Conservation (phyloP, 2,329 filamentous ascomycete genomes). For the Lasiodiplodia gonubiensis region DNA sequence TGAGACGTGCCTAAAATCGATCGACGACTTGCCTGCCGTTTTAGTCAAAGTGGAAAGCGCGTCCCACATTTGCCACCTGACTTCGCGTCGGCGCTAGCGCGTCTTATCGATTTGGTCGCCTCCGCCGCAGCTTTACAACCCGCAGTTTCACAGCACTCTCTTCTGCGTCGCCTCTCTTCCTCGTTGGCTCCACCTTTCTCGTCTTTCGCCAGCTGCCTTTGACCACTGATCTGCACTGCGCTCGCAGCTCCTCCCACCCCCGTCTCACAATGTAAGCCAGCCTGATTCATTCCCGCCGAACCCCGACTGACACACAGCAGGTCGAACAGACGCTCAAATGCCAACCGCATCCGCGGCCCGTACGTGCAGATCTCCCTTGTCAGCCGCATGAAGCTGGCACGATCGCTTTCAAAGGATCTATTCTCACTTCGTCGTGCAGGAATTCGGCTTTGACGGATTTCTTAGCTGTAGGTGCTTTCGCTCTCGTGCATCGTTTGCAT, state of each 20-base stretch:
- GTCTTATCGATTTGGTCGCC: conserved; percentile 15
- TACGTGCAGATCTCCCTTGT: conserved; percentile 40
- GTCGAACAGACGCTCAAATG: conserved; percentile 36
- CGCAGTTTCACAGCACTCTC: conserved; percentile 12
- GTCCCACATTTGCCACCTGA: conserved; percentile 28
- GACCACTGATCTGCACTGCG: neutral
- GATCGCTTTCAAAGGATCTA: neutral
- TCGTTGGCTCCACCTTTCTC: neutral
- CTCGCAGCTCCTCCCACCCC: neutral
- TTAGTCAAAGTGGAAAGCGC: conserved; percentile 1
- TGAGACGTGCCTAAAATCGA: neutral
- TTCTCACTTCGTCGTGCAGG: neutral
- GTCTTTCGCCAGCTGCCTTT: neutral
- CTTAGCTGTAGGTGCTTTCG: conserved; percentile 58
- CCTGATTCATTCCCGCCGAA: neutral
- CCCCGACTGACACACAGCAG: conserved; percentile 30
- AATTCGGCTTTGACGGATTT: conserved; percentile 73
- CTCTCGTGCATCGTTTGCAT: neutral
- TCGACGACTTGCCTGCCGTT: neutral
- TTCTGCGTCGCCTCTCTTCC: neutral
- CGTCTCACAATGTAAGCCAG: conserved; percentile 11
- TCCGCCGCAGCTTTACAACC: conserved; percentile 8
- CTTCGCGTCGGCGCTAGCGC: conserved; percentile 26
- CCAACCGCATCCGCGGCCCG: conserved; percentile 62
- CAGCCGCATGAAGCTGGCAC: neutral